Evolutionary conservation across 108 stramenopile species (phyloP).

Genomic region (Discostella stelligeroides): DNA sequence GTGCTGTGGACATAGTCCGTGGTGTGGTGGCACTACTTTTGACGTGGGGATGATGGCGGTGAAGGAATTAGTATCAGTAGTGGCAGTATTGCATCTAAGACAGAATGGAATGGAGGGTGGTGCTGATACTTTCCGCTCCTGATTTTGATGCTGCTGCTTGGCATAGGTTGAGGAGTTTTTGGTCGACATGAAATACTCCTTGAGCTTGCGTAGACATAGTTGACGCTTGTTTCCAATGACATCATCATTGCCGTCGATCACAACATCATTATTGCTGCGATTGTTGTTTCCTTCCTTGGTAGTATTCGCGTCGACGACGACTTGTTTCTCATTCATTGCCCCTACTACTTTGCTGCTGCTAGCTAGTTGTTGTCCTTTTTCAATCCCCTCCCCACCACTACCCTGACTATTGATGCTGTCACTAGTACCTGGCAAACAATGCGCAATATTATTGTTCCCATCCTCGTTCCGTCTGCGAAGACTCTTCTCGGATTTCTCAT

Average conservation of each 20-base stretch:
- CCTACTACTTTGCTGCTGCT: no score
- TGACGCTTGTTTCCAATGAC: background rate
- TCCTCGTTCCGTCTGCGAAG: no score
- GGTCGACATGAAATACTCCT: conserved; percentile 47
- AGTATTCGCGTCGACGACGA: background rate
- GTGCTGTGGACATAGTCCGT: conserved; percentile 40
- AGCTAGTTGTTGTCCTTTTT: no score
- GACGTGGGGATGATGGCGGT: background rate
- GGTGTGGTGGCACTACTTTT: conserved; percentile 25
- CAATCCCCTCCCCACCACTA: no score
- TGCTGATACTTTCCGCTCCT: conserved; percentile 1
- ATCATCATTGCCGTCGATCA: conserved; percentile 8
- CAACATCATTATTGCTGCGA: no score
- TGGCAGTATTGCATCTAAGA: conserved; percentile 12
- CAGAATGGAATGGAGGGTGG: conserved; percentile 32
- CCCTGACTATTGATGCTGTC: no score
- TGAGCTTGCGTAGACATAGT: conserved; percentile 31
- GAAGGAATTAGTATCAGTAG: background rate
- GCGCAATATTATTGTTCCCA: no score
- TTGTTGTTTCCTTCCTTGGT: no score
- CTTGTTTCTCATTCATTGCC: no score
- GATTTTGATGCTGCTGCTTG: background rate
- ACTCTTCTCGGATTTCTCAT: background rate
- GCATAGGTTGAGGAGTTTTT: conserved; percentile 39
- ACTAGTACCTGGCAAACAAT: no score